Base-by-base conservation (phyloP, 1,284 basidiomycete genomes). In the Trametes versicolor region DNA sequence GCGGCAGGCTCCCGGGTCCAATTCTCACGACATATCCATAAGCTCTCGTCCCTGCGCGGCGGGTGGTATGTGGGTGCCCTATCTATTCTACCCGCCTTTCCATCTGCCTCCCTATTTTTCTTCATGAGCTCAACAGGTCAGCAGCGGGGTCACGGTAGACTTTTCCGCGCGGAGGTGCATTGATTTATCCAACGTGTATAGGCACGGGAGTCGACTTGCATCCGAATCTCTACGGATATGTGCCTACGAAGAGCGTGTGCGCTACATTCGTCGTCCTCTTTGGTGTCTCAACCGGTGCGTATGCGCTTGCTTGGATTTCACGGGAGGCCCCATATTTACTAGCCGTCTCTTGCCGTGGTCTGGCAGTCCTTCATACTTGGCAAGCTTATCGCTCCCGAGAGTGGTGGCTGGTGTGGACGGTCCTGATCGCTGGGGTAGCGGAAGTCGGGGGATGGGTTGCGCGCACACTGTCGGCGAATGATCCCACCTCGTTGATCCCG, bases 401-500 rank as follows among this genome's bases (percentile, higher is more conserved):
- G n/a, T 82, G 80, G 79, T 83, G 77, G 74, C 64, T 82, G 41
- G 53, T 82, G 1, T 77, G 77, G 3, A 82, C 79, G 0, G 77
- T 74, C 5, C 70, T 73, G 0, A 60, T 81, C 3, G 79, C 77
- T 8, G 78, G 78, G 6, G 25, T 77, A 1, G 73, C 75, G 2
- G 82, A 83, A 64, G 62, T 81, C 21, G 37, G 78, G 0, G 82
- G 82, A 25, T 83, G 82, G 82, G 71, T 70, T n/a, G 79, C 71
- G 3, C 74, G 82, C 12, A 60, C 79, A 2, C 77, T 74, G 75
- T 78, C 77, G 0, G 77, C 75, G 67, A 66, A 72, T 43, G 76
- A 75, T 55, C 73, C 75, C 2, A 48, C 39, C 9, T 45, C 60
- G 13, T 34, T 73, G 7, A 70, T 69, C 10, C 75, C 80, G 0